Base-by-base conservation (phyloP, 2,329 filamentous ascomycete species). In the Chrysosphaeria jannelii region DNA sequence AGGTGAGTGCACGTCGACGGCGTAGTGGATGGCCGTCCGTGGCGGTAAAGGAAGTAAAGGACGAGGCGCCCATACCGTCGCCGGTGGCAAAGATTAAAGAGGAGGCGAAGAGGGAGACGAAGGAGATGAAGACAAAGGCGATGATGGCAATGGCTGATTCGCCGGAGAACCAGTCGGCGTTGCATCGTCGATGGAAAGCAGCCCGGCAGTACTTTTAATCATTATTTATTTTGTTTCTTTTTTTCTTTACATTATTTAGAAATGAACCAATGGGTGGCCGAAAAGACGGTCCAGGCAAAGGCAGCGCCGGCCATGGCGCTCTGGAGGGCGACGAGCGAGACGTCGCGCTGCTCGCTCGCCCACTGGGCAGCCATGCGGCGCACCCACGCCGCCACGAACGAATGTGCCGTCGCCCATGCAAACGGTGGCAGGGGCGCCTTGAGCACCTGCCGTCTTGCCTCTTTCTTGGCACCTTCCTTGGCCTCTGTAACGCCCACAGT, bases 321-420 rank as follows among this genome's bases (percentile, higher is more conserved):
- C 41, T 78, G 60, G 17, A 75, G 43, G 23, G 58, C 65, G 32
- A 72, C 46, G n/a, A 67, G 42, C 3, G 70, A 74, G 15, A 69
- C 45, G 34, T 79, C 70, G 24, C 59, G 55, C 49, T 29, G 44
- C 46, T 32, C 62, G 51, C 26, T 75, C 62, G 41, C 68, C 74
- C 42, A 55, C 59, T n/a, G n/a, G n/a, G n/a, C n/a, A n/a, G n/a
- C n/a, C n/a, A n/a, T n/a, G n/a, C n/a, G n/a, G n/a, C n/a, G n/a
- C n/a, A n/a, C n/a, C n/a, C n/a, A n/a, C n/a, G n/a, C n/a, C n/a
- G n/a, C n/a, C n/a, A n/a, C n/a, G n/a, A n/a, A n/a, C n/a, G n/a
- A n/a, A n/a, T n/a, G n/a, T n/a, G n/a, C n/a, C n/a, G n/a, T n/a
- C n/a, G n/a, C n/a, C n/a, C n/a, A n/a, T n/a, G n/a, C n/a, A n/a